Percentiles rank a stretch among this genome's conserved stretches.
Conservation (phyloP, 2,329 filamentous ascomycete genomes). For the Trichoderma cornu-damae region DNA sequence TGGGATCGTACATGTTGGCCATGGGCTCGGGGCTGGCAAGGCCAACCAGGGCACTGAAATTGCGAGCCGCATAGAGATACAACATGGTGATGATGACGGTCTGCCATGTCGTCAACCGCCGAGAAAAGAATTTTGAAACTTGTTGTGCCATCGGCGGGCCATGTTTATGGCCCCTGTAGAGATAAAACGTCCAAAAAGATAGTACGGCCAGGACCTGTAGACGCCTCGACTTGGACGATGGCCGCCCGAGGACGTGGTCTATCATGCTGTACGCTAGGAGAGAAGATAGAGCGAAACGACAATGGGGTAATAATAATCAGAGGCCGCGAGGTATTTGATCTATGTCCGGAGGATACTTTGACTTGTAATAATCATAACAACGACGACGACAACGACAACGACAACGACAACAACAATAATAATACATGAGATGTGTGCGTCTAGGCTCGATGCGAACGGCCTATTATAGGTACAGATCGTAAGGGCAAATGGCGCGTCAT, state of each 20-base stretch:
- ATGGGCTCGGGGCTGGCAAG: slow-evolving; percentile 90
- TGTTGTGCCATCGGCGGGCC: slow-evolving; percentile 72
- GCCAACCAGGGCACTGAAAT: slow-evolving; percentile 88
- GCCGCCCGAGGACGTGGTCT: slow-evolving; percentile 89
- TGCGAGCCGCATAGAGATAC: slow-evolving; percentile 84
- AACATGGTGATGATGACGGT: slow-evolving; percentile 80
- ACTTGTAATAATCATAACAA: no score
- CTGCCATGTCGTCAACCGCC: slow-evolving; percentile 80
- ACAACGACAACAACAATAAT: no score
- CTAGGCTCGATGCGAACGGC: not conserved
- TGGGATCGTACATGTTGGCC: slow-evolving; percentile 85
- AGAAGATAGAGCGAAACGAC: not conserved
- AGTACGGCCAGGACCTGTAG: slow-evolving; percentile 89
- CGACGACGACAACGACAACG: no score
- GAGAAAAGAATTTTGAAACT: slow-evolving; percentile 66
- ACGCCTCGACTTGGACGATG: slow-evolving; percentile 85
- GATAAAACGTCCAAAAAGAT: slow-evolving; percentile 83
- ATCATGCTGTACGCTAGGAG: slow-evolving; percentile 40
- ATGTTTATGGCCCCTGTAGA: slow-evolving; percentile 75
- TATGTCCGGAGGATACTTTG: not conserved
- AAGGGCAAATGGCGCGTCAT: not conserved
- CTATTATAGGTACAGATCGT: not conserved
- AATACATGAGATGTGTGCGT: slow-evolving; percentile 4
- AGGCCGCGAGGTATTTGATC: not conserved
- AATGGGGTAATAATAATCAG: not conserved